A percentile compares a stretch with the other conserved stretches of the same genome.
phyloP scores from a whole-genome alignment of 192 early-diverging fungal genomes.

The Gryganskiella cystojenkinii region DNA sequence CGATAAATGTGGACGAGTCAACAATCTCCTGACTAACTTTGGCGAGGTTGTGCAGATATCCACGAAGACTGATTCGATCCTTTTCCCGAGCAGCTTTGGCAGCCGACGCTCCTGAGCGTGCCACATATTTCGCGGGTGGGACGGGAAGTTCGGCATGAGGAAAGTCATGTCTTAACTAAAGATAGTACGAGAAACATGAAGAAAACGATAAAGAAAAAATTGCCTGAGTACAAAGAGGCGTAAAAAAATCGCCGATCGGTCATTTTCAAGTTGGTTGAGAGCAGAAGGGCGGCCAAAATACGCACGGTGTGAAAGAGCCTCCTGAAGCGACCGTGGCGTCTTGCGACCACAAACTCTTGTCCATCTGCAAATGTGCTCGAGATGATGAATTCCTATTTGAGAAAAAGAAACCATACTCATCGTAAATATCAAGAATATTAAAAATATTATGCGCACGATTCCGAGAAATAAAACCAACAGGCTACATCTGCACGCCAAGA shows the following conservation, averaged over 20 bases:
- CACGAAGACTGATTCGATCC: conserved; percentile 55
- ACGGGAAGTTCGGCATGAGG: conserved; percentile 54
- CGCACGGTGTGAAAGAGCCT: conserved; percentile 48
- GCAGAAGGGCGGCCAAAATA: neutral
- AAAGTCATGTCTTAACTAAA: conserved; percentile 48
- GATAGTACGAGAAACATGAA: neutral
- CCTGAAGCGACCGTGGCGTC: conserved; percentile 61
- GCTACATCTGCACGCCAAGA: no score
- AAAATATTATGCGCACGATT: no score
- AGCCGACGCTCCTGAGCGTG: conserved; percentile 10
- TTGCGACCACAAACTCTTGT: conserved; percentile 46
- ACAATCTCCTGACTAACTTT: conserved; percentile 21
- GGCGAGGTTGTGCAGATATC: conserved; percentile 49
- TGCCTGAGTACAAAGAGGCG: neutral
- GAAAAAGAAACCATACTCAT: no score
- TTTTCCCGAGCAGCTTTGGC: conserved; percentile 54
- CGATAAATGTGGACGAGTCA: conserved; percentile 19
- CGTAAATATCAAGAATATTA: no score
- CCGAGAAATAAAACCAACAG: neutral
- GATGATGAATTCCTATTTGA: conserved; percentile 56
- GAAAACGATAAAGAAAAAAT: neutral
- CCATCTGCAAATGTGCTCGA: conserved; percentile 26
- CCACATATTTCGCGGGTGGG: conserved; percentile 52
- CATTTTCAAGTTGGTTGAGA: no score
- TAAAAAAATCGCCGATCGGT: neutral